A percentile compares a stretch with the other conserved stretches of the same genome.
phyloP scores from a whole-genome alignment of 306 rosid genomes.

The Carpinus viminea region DNA sequence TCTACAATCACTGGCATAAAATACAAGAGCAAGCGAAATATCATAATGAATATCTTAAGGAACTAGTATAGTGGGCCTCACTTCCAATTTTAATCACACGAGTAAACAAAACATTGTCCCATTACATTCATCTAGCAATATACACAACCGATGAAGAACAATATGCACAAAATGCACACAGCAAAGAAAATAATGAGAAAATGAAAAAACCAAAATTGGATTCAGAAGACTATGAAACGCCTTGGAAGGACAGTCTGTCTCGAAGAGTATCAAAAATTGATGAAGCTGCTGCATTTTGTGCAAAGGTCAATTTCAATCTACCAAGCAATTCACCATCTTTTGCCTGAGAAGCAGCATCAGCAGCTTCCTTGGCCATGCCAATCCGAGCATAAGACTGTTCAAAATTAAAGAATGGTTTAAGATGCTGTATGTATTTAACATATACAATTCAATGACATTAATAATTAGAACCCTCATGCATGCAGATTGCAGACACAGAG shows the following conservation, averaged over 20 bases:
- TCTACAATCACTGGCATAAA: neutral
- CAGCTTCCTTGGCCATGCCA: slow-evolving; percentile 98
- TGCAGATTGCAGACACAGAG: neutral
- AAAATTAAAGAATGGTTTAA: slow-evolving; percentile 16
- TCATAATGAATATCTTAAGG: neutral
- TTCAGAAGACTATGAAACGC: slow-evolving; percentile 48
- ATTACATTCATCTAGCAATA: slow-evolving; percentile 28
- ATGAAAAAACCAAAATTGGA: neutral
- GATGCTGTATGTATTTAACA: neutral
- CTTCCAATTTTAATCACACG: neutral
- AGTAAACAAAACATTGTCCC: neutral
- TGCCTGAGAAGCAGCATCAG: slow-evolving; percentile 94
- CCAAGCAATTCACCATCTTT: slow-evolving; percentile 96
- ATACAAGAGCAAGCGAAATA: neutral
- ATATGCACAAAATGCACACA: slow-evolving; percentile 38
- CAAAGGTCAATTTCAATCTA: slow-evolving; percentile 73
- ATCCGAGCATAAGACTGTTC: slow-evolving; percentile 90
- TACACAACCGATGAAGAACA: slow-evolving; percentile 27
- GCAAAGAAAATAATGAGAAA: neutral
- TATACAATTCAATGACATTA: neutral
- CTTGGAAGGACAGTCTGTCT: slow-evolving; percentile 77
- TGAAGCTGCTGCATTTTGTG: slow-evolving; percentile 83
- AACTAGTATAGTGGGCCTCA: neutral
- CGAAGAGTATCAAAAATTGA: slow-evolving; percentile 87
- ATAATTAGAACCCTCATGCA: neutral